Conservation (phyloP, 2,329 filamentous ascomycete species). For the Clonostachys solani region DNA sequence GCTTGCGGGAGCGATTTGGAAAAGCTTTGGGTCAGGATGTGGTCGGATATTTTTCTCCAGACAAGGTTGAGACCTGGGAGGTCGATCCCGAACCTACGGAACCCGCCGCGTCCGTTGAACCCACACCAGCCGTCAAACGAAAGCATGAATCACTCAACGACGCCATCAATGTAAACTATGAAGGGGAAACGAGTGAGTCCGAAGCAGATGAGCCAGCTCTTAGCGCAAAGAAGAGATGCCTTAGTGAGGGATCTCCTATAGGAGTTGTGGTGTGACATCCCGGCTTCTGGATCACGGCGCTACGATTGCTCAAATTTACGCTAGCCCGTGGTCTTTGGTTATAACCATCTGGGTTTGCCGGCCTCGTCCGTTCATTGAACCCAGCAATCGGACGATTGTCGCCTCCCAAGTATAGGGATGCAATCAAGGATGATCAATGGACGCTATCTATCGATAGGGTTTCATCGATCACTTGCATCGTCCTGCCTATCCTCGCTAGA, state of each 20-base stretch:
- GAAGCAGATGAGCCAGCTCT: conserved; percentile 21
- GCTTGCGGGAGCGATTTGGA: conserved; percentile 50
- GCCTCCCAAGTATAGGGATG: too few species aligned
- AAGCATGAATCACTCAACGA: conserved; percentile 29
- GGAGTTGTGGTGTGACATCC: conserved; percentile 17
- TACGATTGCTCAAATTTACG: too few species aligned
- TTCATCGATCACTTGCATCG: too few species aligned
- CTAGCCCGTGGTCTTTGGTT: too few species aligned
- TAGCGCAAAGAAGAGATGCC: conserved; percentile 24
- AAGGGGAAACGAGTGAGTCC: conserved; percentile 17
- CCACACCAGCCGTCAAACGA: conserved; percentile 19
- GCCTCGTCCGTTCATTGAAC: too few species aligned
- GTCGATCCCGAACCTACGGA: conserved; percentile 19
- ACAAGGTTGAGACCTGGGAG: conserved; percentile 41
- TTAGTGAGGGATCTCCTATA: conserved; percentile 19
- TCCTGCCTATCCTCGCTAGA: too few species aligned
- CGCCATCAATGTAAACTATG: conserved; percentile 33
- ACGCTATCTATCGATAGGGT: too few species aligned
- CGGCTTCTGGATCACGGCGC: too few species aligned
- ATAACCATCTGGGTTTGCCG: too few species aligned
- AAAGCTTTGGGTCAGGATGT: conserved; percentile 47
- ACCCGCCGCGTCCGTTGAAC: conserved; percentile 4
- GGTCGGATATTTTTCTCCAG: conserved; percentile 33
- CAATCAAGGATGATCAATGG: too few species aligned
- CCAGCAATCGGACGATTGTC: too few species aligned